Evolutionary conservation across 1,284 basidiomycete genomes (phyloP), one percentile per base, ranked within the genome.

Genomic region (Malassezia equina): DNA sequence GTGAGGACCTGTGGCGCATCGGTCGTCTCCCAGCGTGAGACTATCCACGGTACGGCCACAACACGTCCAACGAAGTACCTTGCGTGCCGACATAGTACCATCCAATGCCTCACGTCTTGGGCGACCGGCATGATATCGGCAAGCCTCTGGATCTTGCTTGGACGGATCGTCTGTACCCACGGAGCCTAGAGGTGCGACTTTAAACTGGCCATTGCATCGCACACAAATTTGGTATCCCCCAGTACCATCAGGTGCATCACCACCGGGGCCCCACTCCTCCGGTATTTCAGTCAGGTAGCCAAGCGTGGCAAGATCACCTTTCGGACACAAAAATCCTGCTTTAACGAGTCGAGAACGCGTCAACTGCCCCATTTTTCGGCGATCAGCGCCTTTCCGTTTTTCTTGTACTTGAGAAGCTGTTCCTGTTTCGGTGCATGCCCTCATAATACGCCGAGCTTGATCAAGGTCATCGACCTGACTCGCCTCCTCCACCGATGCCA

Each of bases 1-100:
- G 53, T 73, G 70, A 4, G 69, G 69, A 6, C 67, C 68, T 9
- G 59, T 59, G 1, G 63, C 61, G 47, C 67, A 69, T 27, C 65
- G 60, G 33, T 61, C 61, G 29, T 66, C 61, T 23, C 63, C 65
- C 1, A 64, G 54, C 19, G 57, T 55, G 34, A 52, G 58, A 29
- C 51, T 41, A 11, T 67, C 69, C 1, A 66, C 65, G 21, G 54
- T 46, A 50, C 62, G 60, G 28, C 50, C 61, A 46, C 70, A 73
- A 57, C 70, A 73, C 7, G 55, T 62, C 69, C 69, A 73, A 2
- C 64, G 44, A 29, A 58, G 61, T 12, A 62, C 54, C 19, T 61
- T 55, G n/a, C 60, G 48, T n/a, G 41, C 27, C 4, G 31, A 3
- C 4, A 24, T 28, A 17, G 8, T 29, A 8, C 43, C 52, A 32